Conservation (phyloP, 2,329 filamentous ascomycete species). For the Fusarium sp. region DNA sequence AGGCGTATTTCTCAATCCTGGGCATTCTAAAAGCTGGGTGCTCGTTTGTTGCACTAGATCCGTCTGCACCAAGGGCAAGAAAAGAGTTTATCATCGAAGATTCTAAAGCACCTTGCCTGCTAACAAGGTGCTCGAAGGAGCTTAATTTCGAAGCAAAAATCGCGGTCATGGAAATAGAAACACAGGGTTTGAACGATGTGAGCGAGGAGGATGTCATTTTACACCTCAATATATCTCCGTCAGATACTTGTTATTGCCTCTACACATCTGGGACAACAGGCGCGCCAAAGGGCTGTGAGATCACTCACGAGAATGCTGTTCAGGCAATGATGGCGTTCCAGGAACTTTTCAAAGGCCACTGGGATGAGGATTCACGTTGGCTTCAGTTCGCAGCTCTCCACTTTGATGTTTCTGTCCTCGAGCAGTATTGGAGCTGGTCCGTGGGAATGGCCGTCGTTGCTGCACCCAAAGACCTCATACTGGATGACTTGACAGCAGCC, state of each 20-base stretch:
- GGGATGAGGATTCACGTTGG: constrained; percentile 79
- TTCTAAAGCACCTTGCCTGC: constrained; percentile 70
- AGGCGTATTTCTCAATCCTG: constrained; percentile 83
- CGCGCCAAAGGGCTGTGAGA: constrained; percentile 85
- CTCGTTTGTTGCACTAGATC: constrained; percentile 83
- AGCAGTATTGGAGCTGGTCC: constrained; percentile 96
- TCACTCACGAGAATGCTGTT: constrained; percentile 88
- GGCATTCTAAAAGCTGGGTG: constrained; percentile 86
- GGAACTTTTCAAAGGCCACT: constrained; percentile 77
- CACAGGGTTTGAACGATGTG: constrained; percentile 42
- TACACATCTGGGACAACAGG: constrained; percentile 92
- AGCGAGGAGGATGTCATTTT: constrained; percentile 21
- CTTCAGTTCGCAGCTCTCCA: constrained; percentile 94
- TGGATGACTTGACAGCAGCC: constrained; percentile 80
- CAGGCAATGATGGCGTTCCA: constrained; percentile 92
- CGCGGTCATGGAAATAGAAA: constrained; percentile 47
- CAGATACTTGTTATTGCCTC: constrained; percentile 79
- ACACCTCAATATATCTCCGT: constrained; percentile 42
- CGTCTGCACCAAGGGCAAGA: constrained; percentile 74
- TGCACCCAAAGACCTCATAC: constrained; percentile 83
- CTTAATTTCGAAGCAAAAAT: constrained; percentile 49
- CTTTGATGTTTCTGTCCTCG: constrained; percentile 91
- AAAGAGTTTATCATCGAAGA: constrained; percentile 82
- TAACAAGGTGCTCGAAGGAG: constrained; percentile 58
- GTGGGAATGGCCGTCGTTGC: constrained; percentile 86